phyloP scores from a whole-genome alignment of 1,284 basidiomycete species.

The Cystobasidium pallidum region DNA sequence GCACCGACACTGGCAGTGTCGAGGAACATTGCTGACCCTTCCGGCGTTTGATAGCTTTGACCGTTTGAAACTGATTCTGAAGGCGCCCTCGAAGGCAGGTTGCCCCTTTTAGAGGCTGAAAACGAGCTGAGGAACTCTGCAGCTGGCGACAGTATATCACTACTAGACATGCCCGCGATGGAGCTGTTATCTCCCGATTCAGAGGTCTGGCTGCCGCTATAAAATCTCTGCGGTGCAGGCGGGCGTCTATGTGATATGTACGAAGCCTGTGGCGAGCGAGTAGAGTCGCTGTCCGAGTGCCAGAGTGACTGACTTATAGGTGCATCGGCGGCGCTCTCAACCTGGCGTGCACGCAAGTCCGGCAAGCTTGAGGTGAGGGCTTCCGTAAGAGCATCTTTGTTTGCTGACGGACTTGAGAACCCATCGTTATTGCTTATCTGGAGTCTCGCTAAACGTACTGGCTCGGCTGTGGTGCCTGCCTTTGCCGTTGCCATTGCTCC shows the following conservation, averaged over 20 bases:
- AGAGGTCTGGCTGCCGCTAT: neutral
- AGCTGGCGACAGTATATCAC: slow-evolving; percentile 64
- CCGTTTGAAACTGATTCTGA: neutral
- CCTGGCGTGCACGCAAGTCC: slow-evolving; percentile 1
- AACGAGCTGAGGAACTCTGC: slow-evolving; percentile 77
- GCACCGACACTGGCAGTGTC: neutral
- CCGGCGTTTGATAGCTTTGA: neutral
- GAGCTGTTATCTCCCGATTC: slow-evolving; percentile 11
- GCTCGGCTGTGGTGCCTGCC: slow-evolving; percentile 16
- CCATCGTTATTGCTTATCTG: neutral
- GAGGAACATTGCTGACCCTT: neutral
- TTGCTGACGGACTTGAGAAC: neutral
- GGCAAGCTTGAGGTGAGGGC: slow-evolving; percentile 20
- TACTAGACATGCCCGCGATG: neutral
- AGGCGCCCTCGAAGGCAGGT: neutral
- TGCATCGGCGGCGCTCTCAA: slow-evolving; percentile 1
- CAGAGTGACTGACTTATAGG: slow-evolving; percentile 19
- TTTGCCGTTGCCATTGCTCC: neutral
- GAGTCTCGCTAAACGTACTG: slow-evolving; percentile 18
- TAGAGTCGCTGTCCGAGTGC: slow-evolving; percentile 10
- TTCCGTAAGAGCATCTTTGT: slow-evolving; percentile 6
- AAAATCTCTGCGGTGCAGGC: neutral
- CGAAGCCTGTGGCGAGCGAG: slow-evolving; percentile 7
- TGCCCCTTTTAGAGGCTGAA: slow-evolving; percentile 59
- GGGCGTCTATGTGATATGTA: neutral